phyloP scores from a whole-genome alignment of 2,329 filamentous ascomycete species.

The Paecilomyces sp. region DNA sequence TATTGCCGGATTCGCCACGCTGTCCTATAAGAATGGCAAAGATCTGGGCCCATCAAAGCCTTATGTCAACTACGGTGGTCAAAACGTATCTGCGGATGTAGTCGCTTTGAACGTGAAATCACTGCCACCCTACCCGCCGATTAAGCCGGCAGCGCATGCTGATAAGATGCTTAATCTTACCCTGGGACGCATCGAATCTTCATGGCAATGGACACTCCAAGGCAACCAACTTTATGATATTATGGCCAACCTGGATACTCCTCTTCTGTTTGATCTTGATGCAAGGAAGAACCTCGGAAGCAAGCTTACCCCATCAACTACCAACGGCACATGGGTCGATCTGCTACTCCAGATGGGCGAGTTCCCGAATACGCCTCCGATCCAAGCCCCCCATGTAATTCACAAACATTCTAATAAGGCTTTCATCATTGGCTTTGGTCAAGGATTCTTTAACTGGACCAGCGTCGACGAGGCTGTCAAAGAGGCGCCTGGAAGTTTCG shows the following conservation, averaged over 20 bases:
- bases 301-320: slow-evolving; percentile 23
- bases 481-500: slow-evolving; percentile 35
- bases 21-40: slow-evolving; percentile 31
- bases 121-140: slow-evolving; percentile 42
- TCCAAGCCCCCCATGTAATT: slow-evolving; percentile 36
- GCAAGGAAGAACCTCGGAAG: slow-evolving; percentile 16
- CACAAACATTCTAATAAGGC: slow-evolving; percentile 44
- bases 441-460: slow-evolving; percentile 32
- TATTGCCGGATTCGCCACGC: slow-evolving; percentile 43
- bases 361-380: slow-evolving; percentile 12
- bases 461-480: slow-evolving; percentile 34
- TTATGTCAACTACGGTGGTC: slow-evolving; percentile 46
- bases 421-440: slow-evolving; percentile 36
- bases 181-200: slow-evolving; percentile 18
- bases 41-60: slow-evolving; percentile 19
- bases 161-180: slow-evolving; percentile 39
- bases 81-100: slow-evolving; percentile 32
- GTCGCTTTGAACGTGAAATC: slow-evolving; percentile 36
- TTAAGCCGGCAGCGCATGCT: slow-evolving; percentile 30
- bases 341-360: slow-evolving; percentile 24
- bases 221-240: slow-evolving; percentile 16
- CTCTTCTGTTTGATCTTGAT: slow-evolving; percentile 25
- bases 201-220: slow-evolving; percentile 25
- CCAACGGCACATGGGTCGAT: slow-evolving; percentile 34
- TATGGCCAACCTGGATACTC: slow-evolving; percentile 22